A percentile compares a stretch with the other conserved stretches of the same genome.
phyloP scores from a whole-genome alignment of 164 flowering plant species.

The Umbellularia californica region DNA sequence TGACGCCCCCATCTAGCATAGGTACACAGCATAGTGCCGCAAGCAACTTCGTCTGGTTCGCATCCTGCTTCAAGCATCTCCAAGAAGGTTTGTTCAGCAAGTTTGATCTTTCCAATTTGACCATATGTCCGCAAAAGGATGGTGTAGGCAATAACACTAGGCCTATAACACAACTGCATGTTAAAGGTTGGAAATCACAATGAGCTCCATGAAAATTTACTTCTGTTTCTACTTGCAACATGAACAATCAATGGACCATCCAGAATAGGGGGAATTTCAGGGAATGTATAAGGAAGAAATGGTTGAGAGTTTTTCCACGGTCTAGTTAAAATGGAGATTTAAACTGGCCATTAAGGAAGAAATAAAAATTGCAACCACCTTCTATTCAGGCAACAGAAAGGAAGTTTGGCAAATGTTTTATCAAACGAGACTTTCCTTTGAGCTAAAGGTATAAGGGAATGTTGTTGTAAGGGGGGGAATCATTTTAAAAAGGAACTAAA shows the following conservation, averaged over 20 bases:
- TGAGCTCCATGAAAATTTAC: slow-evolving; percentile 8
- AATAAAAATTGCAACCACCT: no score
- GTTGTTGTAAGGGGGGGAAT: no score
- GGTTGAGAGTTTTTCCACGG: no score
- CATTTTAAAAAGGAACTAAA: no score
- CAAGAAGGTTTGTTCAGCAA: slow-evolving; percentile 85
- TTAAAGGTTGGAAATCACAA: neutral
- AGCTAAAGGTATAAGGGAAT: no score
- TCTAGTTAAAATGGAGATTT: no score
- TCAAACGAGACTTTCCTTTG: no score
- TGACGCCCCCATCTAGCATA: slow-evolving; percentile 98
- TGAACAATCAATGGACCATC: neutral
- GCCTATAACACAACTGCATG: slow-evolving; percentile 74
- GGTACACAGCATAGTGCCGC: slow-evolving; percentile 93
- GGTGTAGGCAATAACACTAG: slow-evolving; percentile 79
- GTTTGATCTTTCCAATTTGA: slow-evolving; percentile 82
- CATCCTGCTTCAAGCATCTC: slow-evolving; percentile 97
- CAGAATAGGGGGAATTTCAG: neutral
- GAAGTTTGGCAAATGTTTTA: no score
- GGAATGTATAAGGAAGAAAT: no score
- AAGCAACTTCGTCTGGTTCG: slow-evolving; percentile 96
- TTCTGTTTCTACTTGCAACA: neutral
- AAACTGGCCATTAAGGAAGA: no score
- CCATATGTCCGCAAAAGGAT: slow-evolving; percentile 78
- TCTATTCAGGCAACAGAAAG: no score